Percentiles rank a stretch among this genome's conserved stretches.
Conservation (phyloP, 2,329 filamentous ascomycete genomes). For the Didymella arachidicola region DNA sequence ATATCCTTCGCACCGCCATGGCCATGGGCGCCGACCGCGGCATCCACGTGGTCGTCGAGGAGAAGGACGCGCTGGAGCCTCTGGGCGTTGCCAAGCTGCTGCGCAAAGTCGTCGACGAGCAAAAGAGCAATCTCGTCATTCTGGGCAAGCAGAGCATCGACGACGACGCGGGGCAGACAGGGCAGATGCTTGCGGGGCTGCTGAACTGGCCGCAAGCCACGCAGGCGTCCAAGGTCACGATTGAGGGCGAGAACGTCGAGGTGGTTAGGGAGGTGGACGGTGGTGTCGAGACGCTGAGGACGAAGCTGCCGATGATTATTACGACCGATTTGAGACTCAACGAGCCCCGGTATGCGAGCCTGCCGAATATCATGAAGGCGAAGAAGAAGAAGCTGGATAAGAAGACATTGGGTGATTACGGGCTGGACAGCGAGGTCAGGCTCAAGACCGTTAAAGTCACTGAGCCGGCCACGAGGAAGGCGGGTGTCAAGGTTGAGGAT, state of each 20-base stretch:
- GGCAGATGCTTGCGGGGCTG: constrained; percentile 95
- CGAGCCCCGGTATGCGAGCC: constrained; percentile 89
- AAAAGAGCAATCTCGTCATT: constrained; percentile 90
- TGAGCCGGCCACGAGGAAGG: constrained; percentile 88
- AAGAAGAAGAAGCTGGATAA: constrained; percentile 99
- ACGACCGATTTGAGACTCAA: constrained; percentile 95
- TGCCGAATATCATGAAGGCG: constrained; percentile 99
- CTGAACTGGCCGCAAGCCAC: constrained; percentile 95
- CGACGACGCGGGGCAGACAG: constrained; percentile 93
- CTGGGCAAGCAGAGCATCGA: constrained; percentile 98
- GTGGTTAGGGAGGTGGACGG: constrained; percentile 95
- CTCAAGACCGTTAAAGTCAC: constrained; percentile 88
- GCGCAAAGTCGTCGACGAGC: constrained; percentile 76
- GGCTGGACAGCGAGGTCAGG: constrained; percentile 75
- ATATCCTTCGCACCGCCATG: constrained; percentile 94
- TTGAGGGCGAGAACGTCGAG: constrained; percentile 73
- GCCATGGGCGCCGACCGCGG: constrained; percentile 96
- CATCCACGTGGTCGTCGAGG: constrained; percentile 73
- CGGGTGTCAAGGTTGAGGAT: constrained; percentile 96
- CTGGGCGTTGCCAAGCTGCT: constrained; percentile 91
- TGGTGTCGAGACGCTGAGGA: constrained; percentile 86
- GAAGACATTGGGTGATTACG: constrained; percentile 79
- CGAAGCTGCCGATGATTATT: constrained; percentile 89
- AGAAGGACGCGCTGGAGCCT: constrained; percentile 81
- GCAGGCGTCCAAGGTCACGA: constrained; percentile 84